A percentile compares a stretch with the other conserved stretches of the same genome.
These are phyloP conservation scores for Penicillium sp. DNA, from an alignment of 2,329 filamentous ascomycete species.

Conservation along the genomic window DNA sequence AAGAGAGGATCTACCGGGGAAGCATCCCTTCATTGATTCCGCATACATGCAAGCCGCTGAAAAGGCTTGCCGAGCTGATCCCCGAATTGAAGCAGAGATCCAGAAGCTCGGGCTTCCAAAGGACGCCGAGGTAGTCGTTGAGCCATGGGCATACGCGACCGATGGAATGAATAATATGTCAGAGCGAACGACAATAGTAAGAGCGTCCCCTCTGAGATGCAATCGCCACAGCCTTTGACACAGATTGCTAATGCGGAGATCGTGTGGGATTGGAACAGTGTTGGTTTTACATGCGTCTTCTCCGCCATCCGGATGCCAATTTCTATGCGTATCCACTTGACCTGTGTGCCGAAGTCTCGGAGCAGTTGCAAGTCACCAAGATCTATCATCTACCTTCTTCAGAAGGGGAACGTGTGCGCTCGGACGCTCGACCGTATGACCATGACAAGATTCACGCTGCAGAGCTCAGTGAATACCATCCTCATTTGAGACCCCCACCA, in stretches of 20 bases:
- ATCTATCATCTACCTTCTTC: conserved; percentile 46
- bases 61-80: conserved; percentile 42
- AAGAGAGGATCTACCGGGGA: conserved; percentile 18
- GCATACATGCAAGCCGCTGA: conserved; percentile 47
- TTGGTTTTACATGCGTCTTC: conserved; percentile 38
- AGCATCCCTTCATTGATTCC: conserved; percentile 28
- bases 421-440: conserved; percentile 36
- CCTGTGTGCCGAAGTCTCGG: conserved; percentile 48
- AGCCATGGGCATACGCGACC: conserved; percentile 51
- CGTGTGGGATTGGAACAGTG: conserved; percentile 9
- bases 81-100: conserved; percentile 38
- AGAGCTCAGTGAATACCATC: conserved; percentile 31
- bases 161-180: conserved; percentile 47
- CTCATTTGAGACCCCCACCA: conserved; percentile 23
- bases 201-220: not conserved
- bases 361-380: conserved; percentile 46
- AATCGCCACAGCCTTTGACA: not conserved
- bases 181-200: conserved; percentile 46
- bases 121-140: conserved; percentile 43
- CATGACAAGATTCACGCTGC: conserved; percentile 30
- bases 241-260: not conserved
- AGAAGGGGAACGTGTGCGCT: conserved; percentile 36
- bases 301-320: conserved; percentile 46
- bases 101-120: conserved; percentile 40
- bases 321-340: conserved; percentile 55